These are phyloP conservation scores for Aspergillus vadensis DNA, from an alignment of 2,329 filamentous ascomycete species.

Conservation along the genomic window DNA sequence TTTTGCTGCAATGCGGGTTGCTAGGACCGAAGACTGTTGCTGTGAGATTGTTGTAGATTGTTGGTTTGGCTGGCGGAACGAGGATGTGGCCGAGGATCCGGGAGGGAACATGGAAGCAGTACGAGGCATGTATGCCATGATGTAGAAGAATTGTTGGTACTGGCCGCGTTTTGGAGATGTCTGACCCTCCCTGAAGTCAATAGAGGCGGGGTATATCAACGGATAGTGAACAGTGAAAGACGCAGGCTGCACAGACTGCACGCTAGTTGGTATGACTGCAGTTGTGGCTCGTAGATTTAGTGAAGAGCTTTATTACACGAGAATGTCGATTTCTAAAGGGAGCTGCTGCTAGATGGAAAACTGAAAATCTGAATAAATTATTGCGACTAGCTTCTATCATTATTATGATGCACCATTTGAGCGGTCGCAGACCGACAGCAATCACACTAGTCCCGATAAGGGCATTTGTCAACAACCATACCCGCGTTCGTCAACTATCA, in stretches of 20 bases:
- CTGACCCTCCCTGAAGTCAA: too few species aligned
- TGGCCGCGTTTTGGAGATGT: conserved; percentile 9
- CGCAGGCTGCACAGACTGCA: not conserved
- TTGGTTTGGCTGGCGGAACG: conserved; percentile 35
- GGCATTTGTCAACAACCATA: conserved; percentile 44
- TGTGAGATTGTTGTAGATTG: conserved; percentile 34
- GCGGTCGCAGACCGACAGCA: not conserved
- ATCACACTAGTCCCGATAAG: conserved; percentile 31
- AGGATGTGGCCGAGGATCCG: conserved; percentile 27
- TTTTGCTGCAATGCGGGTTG: conserved; percentile 64
- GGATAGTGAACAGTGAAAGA: too few species aligned
- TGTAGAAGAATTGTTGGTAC: not conserved
- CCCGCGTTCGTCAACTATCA: not conserved
- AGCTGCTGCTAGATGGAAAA: not conserved
- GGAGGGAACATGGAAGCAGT: conserved; percentile 36
- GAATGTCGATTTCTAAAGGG: not conserved
- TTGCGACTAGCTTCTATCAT: too few species aligned
- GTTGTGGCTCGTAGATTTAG: not conserved
- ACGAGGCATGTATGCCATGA: conserved; percentile 42
- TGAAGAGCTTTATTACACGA: not conserved
- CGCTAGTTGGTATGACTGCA: not conserved
- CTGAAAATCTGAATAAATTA: not conserved
- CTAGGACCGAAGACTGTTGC: conserved; percentile 59
- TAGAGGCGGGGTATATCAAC: too few species aligned
- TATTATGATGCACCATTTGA: not conserved